Evolutionary conservation across 2,329 filamentous ascomycete genomes (phyloP).

Genomic region (Claviceps sorghi): DNA sequence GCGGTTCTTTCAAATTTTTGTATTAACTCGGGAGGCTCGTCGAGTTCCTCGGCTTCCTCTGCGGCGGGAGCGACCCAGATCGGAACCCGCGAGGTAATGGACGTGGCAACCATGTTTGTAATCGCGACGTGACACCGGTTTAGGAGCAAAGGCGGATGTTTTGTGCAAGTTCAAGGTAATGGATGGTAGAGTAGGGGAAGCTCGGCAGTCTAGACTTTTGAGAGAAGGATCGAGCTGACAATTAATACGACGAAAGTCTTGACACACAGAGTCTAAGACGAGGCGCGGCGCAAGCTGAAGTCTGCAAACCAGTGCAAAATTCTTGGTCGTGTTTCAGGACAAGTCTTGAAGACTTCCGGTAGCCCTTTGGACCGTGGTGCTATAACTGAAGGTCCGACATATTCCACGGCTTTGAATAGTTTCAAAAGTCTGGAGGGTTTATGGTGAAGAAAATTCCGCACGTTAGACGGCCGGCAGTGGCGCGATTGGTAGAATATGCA

Average conservation of each 20-base stretch:
- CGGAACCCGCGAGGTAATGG: conserved; percentile 14
- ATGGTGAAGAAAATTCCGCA: no score
- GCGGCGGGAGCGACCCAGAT: conserved; percentile 24
- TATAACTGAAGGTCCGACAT: conserved; percentile 23
- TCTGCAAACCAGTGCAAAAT: conserved; percentile 13
- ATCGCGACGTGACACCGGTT: not conserved
- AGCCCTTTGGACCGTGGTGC: conserved; percentile 24
- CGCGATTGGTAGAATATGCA: not conserved
- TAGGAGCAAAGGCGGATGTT: not conserved
- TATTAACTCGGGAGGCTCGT: conserved; percentile 68
- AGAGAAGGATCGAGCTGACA: not conserved
- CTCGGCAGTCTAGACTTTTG: not conserved
- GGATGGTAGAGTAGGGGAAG: not conserved
- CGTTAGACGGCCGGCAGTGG: no score
- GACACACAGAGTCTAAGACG: not conserved
- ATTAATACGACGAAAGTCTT: not conserved
- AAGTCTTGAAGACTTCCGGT: conserved; percentile 9
- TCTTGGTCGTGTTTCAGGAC: conserved; percentile 8
- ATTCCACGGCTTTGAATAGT: conserved; percentile 6
- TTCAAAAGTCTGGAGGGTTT: no score
- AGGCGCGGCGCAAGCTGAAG: conserved; percentile 11
- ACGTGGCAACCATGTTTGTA: conserved; percentile 15
- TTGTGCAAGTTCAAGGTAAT: not conserved
- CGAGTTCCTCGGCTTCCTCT: conserved; percentile 60
- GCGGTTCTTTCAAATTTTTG: conserved; percentile 31